These are phyloP conservation scores for Aspergillus costaricaensis DNA, from an alignment of 2,329 filamentous ascomycete genomes.

Conservation along the genomic window DNA sequence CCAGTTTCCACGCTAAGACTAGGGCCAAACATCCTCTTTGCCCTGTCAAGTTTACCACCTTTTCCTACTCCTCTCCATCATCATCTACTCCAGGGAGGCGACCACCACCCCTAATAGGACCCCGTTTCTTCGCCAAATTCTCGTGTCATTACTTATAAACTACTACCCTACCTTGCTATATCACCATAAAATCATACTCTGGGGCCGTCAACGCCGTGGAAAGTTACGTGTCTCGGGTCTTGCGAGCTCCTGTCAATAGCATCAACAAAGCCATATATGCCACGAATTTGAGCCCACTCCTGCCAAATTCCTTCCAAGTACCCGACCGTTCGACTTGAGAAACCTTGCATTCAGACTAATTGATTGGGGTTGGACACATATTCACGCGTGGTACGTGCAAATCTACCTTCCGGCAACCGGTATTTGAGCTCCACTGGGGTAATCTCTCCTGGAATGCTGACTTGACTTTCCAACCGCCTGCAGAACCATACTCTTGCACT, in stretches of 20 bases:
- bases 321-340: slow-evolving; percentile 17
- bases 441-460: slow-evolving; percentile 40
- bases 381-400: slow-evolving; percentile 43
- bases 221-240: slow-evolving; percentile 26
- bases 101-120: slow-evolving; percentile 11
- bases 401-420: slow-evolving; percentile 29
- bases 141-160: slow-evolving; percentile 21
- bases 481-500: slow-evolving; percentile 30
- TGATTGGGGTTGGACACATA: slow-evolving; percentile 29
- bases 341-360: slow-evolving; percentile 25
- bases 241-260: slow-evolving; percentile 30
- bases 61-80: slow-evolving; percentile 25
- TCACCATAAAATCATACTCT: slow-evolving; percentile 3
- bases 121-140: slow-evolving; percentile 20
- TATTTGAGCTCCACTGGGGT: slow-evolving; percentile 38
- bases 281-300: slow-evolving; percentile 19
- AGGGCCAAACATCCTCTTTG: slow-evolving; percentile 46
- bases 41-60: slow-evolving; percentile 40
- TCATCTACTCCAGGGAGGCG: slow-evolving; percentile 18
- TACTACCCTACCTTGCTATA: slow-evolving; percentile 2
- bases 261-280: slow-evolving; percentile 35
- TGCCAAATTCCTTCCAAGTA: slow-evolving; percentile 22
- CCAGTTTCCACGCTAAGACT: slow-evolving; percentile 43
- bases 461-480: slow-evolving; percentile 24
- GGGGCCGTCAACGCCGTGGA: slow-evolving; percentile 9